phyloP scores from a whole-genome alignment of 75 land plant genomes.

The Adiantum capillusveneris region DNA sequence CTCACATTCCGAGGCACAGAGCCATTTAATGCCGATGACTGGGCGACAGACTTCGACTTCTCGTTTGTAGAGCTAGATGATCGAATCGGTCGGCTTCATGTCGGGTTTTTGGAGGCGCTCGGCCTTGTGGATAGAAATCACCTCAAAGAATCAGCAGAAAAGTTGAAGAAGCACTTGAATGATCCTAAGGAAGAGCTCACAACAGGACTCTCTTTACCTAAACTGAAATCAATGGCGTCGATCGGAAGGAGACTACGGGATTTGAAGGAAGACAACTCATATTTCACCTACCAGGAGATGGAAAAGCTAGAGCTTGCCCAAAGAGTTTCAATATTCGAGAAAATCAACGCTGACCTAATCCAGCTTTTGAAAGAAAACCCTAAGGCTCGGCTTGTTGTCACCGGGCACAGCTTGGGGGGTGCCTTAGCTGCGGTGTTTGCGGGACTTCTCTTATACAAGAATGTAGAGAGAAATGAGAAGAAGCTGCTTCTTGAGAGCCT shows the following conservation, averaged over 20 bases:
- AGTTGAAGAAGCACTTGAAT: neutral
- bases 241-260: no score
- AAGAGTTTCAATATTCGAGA: constrained; percentile 27
- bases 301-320: neutral
- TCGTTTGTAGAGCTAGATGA: constrained; percentile 42
- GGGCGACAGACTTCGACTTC: constrained; percentile 68
- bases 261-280: neutral
- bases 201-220: neutral
- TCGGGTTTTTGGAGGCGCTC: constrained; percentile 54
- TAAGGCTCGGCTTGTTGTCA: constrained; percentile 33
- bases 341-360: constrained; percentile 22
- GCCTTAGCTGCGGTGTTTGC: constrained; percentile 55
- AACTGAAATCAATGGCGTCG: no score
- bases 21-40: constrained; percentile 61
- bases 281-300: neutral
- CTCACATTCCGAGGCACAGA: constrained; percentile 75
- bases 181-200: no score
- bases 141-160: neutral
- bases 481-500: constrained; percentile 30
- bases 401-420: constrained; percentile 76
- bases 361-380: constrained; percentile 21
- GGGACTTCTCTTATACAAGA: constrained; percentile 28
- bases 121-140: constrained; percentile 25
- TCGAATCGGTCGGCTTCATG: constrained; percentile 30
- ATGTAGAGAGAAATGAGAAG: neutral